Conservation (phyloP, 306 rosid species). For the Quercus variabilis region DNA sequence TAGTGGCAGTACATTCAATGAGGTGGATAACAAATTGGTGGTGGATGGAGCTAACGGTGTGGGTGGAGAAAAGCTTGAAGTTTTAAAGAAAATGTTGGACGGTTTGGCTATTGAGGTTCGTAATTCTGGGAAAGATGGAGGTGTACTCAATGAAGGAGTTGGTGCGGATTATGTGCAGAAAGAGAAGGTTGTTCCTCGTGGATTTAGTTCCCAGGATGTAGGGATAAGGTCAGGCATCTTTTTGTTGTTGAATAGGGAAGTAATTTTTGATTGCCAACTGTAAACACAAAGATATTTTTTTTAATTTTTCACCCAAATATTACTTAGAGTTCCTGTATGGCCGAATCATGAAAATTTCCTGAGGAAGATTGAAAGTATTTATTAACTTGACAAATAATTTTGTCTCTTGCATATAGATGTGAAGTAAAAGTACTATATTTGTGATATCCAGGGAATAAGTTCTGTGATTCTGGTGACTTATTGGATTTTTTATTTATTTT, state of each 20-base stretch:
- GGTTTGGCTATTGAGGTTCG: conserved; percentile 65
- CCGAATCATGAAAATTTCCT: no score
- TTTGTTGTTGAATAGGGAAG: conserved; percentile 17
- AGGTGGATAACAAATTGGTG: conserved; percentile 42
- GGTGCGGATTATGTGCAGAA: conserved; percentile 99
- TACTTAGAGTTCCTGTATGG: neutral
- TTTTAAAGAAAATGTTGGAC: conserved; percentile 46
- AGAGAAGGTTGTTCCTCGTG: conserved; percentile 73
- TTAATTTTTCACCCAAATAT: neutral
- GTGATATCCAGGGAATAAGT: neutral
- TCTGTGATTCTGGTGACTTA: neutral
- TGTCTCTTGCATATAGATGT: neutral
- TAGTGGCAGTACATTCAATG: conserved; percentile 21
- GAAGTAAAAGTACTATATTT: neutral
- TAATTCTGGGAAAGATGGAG: conserved; percentile 69
- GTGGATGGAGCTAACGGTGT: conserved; percentile 97
- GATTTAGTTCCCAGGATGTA: conserved; percentile 62
- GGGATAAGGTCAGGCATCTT: conserved; percentile 66
- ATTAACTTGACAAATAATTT: neutral
- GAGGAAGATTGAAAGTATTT: no score
- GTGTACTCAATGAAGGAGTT: conserved; percentile 84
- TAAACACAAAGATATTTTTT: neutral
- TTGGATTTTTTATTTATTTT: neutral
- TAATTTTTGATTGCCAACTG: neutral
- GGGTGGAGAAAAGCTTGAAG: conserved; percentile 74